Conservation (phyloP, 768 basidiomycete genomes). For the Saitozyma sp. region DNA sequence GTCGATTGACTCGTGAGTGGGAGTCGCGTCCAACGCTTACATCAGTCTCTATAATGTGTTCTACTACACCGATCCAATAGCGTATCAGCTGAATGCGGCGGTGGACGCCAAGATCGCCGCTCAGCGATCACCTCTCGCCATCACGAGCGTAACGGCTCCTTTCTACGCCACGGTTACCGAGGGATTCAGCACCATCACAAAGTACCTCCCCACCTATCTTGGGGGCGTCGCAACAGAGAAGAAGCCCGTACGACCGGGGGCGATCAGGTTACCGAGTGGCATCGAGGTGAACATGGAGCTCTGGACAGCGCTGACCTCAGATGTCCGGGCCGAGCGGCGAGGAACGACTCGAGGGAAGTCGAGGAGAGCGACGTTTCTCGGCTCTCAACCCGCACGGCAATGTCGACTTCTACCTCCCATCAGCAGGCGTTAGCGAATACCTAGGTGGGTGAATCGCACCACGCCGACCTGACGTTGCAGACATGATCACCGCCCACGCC, state of each 20-base stretch:
- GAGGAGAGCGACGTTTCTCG: constrained; percentile 53
- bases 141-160: constrained; percentile 49
- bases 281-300: constrained; percentile 45
- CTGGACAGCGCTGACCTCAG: constrained; percentile 12
- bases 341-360: constrained; percentile 47
- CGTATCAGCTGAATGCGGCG: constrained; percentile 56
- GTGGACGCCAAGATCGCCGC: constrained; percentile 52
- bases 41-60: constrained; percentile 56
- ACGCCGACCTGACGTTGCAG: constrained; percentile 25
- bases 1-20: constrained; percentile 51
- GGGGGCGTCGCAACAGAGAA: constrained; percentile 25
- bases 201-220: constrained; percentile 41
- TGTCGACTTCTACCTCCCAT: constrained; percentile 55
- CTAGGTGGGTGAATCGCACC: constrained; percentile 38
- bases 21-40: constrained; percentile 26
- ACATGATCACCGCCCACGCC: constrained; percentile 52
- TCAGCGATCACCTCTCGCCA: constrained; percentile 41
- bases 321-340: constrained; percentile 50
- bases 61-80: constrained; percentile 56
- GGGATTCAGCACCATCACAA: constrained; percentile 44
- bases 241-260: constrained; percentile 42
- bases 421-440: constrained; percentile 55
- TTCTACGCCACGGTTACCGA: constrained; percentile 53
- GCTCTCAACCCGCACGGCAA: constrained; percentile 58
- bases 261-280: constrained; percentile 50